phyloP scores from a whole-genome alignment of 768 basidiomycete species.

The Boletus vermiculosoides region DNA sequence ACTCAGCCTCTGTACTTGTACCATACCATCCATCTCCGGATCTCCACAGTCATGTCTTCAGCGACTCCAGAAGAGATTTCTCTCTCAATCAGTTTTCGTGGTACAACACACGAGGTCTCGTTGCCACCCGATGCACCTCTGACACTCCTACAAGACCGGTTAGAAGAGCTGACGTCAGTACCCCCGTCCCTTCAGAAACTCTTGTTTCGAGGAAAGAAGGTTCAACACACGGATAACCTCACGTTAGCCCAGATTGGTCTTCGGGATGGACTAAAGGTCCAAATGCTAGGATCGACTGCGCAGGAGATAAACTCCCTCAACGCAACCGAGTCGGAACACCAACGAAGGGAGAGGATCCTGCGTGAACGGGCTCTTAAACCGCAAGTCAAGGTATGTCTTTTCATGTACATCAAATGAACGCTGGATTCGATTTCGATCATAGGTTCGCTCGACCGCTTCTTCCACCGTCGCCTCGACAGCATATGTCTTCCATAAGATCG shows the following conservation, averaged over 20 bases:
- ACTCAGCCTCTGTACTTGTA: slow-evolving; percentile 13
- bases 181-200: slow-evolving; percentile 69
- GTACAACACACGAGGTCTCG: slow-evolving; percentile 46
- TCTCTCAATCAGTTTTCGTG: slow-evolving; percentile 45
- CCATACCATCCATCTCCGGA: neutral
- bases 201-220: slow-evolving; percentile 66
- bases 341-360: slow-evolving; percentile 56
- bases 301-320: slow-evolving; percentile 56
- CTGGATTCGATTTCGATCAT: neutral
- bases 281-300: slow-evolving; percentile 66
- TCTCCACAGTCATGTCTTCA: slow-evolving; percentile 11
- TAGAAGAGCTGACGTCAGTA: slow-evolving; percentile 66
- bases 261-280: slow-evolving; percentile 62
- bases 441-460: slow-evolving; percentile 59
- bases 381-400: slow-evolving; percentile 50
- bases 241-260: slow-evolving; percentile 50
- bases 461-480: slow-evolving; percentile 37
- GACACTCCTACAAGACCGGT: slow-evolving; percentile 44
- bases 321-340: slow-evolving; percentile 55
- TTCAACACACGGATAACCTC: slow-evolving; percentile 31
- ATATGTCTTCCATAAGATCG: slow-evolving; percentile 64
- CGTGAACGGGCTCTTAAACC: slow-evolving; percentile 56
- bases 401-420: neutral
- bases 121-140: slow-evolving; percentile 52
- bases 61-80: slow-evolving; percentile 10